A percentile compares a stretch with the other conserved stretches of the same genome.
Evolutionary conservation across 1,284 basidiomycete genomes (phyloP).

Genomic region (Cystobasidium pallidum): DNA sequence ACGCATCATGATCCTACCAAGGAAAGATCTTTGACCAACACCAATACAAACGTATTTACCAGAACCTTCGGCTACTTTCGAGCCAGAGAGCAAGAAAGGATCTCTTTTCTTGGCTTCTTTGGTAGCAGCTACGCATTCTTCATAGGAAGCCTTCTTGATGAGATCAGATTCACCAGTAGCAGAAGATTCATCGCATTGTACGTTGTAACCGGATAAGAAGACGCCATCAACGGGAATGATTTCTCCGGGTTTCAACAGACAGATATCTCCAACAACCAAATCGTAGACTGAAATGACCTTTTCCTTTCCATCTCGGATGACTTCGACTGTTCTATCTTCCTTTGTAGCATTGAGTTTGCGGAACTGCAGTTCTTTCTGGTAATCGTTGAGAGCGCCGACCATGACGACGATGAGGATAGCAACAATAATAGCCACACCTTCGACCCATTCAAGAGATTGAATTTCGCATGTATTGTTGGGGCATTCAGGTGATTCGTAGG

Average conservation of each 20-base stretch:
- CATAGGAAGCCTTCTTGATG: slow-evolving; percentile 83
- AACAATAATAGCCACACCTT: slow-evolving; percentile 94
- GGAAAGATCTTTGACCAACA: slow-evolving; percentile 89
- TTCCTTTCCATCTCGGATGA: slow-evolving; percentile 81
- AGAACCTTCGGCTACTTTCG: slow-evolving; percentile 92
- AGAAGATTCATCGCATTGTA: slow-evolving; percentile 94
- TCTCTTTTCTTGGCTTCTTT: slow-evolving; percentile 67
- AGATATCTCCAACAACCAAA: slow-evolving; percentile 90
- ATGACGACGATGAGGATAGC: slow-evolving; percentile 84
- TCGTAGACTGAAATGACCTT: slow-evolving; percentile 82
- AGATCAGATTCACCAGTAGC: slow-evolving; percentile 96
- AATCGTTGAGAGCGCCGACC: slow-evolving; percentile 87
- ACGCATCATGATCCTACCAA: slow-evolving; percentile 96
- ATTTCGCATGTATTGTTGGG: slow-evolving; percentile 50
- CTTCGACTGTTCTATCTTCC: slow-evolving; percentile 90
- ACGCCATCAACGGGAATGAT: slow-evolving; percentile 94
- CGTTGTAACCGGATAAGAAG: slow-evolving; percentile 87
- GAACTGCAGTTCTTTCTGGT: slow-evolving; percentile 97
- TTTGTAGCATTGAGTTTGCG: slow-evolving; percentile 89
- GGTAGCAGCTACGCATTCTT: slow-evolving; percentile 66
- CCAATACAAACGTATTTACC: slow-evolving; percentile 90
- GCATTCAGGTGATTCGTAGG: slow-evolving; percentile 59
- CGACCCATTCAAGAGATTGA: slow-evolving; percentile 81
- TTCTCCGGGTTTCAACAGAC: slow-evolving; percentile 90
- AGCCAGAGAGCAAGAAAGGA: slow-evolving; percentile 91